Conservation (phyloP, 2,329 filamentous ascomycete species). For the Chlorencoelia australis region DNA sequence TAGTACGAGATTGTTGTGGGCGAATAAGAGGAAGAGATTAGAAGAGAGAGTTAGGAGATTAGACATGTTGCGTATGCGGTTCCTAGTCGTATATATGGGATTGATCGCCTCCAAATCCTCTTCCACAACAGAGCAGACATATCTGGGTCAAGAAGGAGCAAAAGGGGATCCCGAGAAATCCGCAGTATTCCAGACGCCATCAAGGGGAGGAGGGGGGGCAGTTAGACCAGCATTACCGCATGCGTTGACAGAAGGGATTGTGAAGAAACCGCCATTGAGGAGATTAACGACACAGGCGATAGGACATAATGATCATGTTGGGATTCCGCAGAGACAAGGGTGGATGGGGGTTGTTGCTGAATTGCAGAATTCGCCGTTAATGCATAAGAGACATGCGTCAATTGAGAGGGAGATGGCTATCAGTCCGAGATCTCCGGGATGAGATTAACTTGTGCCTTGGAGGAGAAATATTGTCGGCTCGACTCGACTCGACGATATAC, state of each 20-base stretch:
- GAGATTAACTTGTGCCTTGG: too few relatives aligned
- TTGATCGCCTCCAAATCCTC: conserved; percentile 37
- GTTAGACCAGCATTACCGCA: conserved; percentile 17
- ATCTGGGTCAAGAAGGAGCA: too few relatives aligned
- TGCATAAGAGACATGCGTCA: conserved; percentile 52
- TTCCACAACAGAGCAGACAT: too few relatives aligned
- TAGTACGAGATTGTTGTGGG: conserved; percentile 47
- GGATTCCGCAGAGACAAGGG: conserved; percentile 39
- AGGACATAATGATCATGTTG: conserved; percentile 40
- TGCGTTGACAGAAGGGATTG: conserved; percentile 21
- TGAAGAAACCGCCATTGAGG: conserved; percentile 34
- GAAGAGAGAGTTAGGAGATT: conserved; percentile 49
- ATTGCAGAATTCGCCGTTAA: conserved; percentile 47
- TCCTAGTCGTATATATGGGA: conserved; percentile 54
- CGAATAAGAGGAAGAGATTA: conserved; percentile 40
- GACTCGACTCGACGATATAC: too few relatives aligned
- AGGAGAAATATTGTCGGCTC: too few relatives aligned
- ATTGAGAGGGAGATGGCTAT: conserved; percentile 37
- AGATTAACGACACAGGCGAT: conserved; percentile 44
- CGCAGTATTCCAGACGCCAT: too few relatives aligned
- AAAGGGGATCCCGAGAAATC: too few relatives aligned
- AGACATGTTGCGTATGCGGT: conserved; percentile 53
- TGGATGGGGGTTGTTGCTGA: conserved; percentile 57
- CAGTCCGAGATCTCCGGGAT: conserved; percentile 1
- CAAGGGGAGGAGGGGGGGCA: too few relatives aligned